Base-by-base conservation (phyloP, 305 asterid genomes). In the Solanum hybrid region DNA sequence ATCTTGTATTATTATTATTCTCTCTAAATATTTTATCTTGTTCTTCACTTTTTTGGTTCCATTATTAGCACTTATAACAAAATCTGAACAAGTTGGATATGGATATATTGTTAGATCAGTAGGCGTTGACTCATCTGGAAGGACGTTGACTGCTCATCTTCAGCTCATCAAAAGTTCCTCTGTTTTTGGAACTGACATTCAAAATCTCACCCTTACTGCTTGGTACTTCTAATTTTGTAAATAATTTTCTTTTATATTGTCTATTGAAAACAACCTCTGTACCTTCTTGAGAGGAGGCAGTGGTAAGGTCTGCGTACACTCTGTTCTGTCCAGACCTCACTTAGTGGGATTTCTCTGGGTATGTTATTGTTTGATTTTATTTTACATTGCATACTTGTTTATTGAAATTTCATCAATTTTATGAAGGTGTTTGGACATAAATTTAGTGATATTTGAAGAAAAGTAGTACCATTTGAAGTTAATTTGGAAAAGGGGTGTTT, bases 111-210 rank as follows among this genome's bases (percentile, higher is more conserved):
- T 89, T n/a, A 35, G 29, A 92, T 86, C 89, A n/a, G n/a, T 92
- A 90, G 81, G 91, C 82, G 92, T 89, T 36, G 91, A 86, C 35
- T 9, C 87, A 1, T 86, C 76, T 26, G 89, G 87, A 12, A 64
- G 5, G 71, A 26, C 37, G 35, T 37, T 89, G 84, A 79, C 87
- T 27, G 89, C 91, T 51, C 0, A 16, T 9, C 89, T 89, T 86
- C 91, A 79, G 22, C 92, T 92, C 88, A 93, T 93, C 86, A 82
- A 88, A 2, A 89, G 20, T 16, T 93, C 96, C 9, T 89, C 95
- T 32, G 93, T 92, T 40, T 93, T 35, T 87, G 96, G 98, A n/a
- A 92, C 95, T 8, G 96, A 95, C 88, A 73, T 95, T 90, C 92
- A 91, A 2, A 90, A 77, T 71, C 95, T 95, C 85, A 89, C 91